Evolutionary conservation across 2,329 filamentous ascomycete genomes (phyloP).

Genomic region (Aschersonia sp.): DNA sequence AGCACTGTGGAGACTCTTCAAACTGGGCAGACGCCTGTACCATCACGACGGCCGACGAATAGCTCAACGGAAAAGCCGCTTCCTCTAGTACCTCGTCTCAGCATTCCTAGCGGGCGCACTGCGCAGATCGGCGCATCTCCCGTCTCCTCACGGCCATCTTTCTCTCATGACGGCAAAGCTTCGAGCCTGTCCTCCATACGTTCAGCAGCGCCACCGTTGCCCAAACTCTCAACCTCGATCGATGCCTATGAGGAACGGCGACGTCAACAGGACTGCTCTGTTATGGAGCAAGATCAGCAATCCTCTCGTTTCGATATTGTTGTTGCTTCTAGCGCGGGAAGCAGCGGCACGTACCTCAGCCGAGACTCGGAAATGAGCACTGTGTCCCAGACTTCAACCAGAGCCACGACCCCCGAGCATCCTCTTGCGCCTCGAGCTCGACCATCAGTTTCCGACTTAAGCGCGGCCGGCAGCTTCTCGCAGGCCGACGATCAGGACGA

Average conservation of each 20-base stretch:
- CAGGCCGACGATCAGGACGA: conserved; percentile 66
- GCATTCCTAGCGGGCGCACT: conserved; percentile 20
- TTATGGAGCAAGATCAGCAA: conserved; percentile 35
- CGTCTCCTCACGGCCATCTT: conserved; percentile 26
- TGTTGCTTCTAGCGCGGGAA: conserved; percentile 62
- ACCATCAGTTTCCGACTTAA: conserved; percentile 53
- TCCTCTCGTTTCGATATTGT: conserved; percentile 53
- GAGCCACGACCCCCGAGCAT: conserved; percentile 74
- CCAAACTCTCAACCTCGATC: conserved; percentile 38
- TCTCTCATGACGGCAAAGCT: conserved; percentile 24
- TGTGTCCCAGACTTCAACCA: conserved; percentile 68
- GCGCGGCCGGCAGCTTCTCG: conserved; percentile 47
- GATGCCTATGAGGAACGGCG: conserved; percentile 31
- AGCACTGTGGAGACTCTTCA: conserved; percentile 24
- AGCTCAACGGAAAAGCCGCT: conserved; percentile 50
- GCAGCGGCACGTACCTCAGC: conserved; percentile 64
- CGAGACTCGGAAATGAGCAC: conserved; percentile 71
- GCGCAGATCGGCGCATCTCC: conserved; percentile 17
- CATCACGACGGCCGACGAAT: conserved; percentile 20
- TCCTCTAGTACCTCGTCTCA: conserved; percentile 46
- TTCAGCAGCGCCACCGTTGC: conserved; percentile 38
- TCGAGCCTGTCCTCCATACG: conserved; percentile 30
- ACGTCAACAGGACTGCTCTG: conserved; percentile 22
- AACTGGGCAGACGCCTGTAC: conserved; percentile 20
- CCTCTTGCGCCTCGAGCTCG: conserved; percentile 37